These are phyloP conservation scores for Ambrosia artemisiifolia DNA, from an alignment of 129 eudicot genomes.

Conservation along the genomic window DNA sequence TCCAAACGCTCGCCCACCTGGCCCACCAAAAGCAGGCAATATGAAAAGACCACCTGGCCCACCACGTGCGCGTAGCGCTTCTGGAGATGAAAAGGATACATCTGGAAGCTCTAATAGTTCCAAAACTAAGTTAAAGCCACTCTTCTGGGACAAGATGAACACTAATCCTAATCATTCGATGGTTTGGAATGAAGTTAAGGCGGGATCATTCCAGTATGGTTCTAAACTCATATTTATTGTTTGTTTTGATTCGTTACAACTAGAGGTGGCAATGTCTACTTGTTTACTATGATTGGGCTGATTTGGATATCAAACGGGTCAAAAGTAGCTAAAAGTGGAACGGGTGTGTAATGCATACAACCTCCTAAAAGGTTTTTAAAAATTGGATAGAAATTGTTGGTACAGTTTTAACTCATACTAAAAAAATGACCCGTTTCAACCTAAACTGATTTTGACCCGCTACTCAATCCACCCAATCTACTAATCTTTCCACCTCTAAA, in stretches of 20 bases:
- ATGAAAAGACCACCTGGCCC: conserved; percentile 35
- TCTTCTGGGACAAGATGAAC: conserved; percentile 87
- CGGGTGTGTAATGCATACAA: not conserved
- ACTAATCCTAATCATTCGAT: conserved; percentile 66
- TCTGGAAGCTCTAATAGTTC: conserved; percentile 37
- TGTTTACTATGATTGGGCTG: not conserved
- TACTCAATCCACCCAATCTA: not conserved
- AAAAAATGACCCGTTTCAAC: not conserved
- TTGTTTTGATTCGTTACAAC: not conserved
- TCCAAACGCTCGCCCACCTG: conserved; percentile 53
- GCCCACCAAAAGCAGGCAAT: conserved; percentile 48
- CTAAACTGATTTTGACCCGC: not conserved
- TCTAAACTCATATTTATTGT: not conserved
- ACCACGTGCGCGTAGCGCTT: conserved; percentile 28
- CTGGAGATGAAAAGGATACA: conserved; percentile 18
- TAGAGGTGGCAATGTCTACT: not conserved
- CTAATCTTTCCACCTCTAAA: not conserved
- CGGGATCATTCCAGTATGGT: conserved; percentile 87
- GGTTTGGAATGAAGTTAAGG: conserved; percentile 85
- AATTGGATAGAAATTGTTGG: not conserved
- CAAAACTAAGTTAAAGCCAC: conserved; percentile 70
- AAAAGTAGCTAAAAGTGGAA: not conserved
- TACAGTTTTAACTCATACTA: not conserved
- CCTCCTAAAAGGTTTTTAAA: not conserved
- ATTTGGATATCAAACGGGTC: not conserved